phyloP scores from a whole-genome alignment of 2,329 filamentous ascomycete species.

The Lojkania enalia region DNA sequence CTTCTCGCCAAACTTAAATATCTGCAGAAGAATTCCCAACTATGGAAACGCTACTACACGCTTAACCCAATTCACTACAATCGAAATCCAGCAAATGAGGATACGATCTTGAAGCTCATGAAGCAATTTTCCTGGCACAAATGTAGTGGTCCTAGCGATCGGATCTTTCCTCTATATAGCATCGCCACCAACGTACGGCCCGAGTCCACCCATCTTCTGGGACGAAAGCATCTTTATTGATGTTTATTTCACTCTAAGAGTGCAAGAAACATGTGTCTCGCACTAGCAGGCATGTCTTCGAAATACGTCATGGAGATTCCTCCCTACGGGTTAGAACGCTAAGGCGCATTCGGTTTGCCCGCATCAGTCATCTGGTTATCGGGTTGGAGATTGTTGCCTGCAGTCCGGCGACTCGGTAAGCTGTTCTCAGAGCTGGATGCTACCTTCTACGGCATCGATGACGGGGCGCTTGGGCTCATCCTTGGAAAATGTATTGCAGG shows the following conservation, averaged over 20 bases:
- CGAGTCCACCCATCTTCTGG: not conserved
- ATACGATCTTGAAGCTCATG: not conserved
- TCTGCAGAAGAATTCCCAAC: not conserved
- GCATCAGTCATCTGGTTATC: not conserved
- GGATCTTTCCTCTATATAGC: conserved; percentile 11
- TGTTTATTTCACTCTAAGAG: not conserved
- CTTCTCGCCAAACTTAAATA: not conserved
- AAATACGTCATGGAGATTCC: not conserved
- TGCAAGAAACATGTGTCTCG: not conserved
- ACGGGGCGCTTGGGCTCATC: too few relatives aligned
- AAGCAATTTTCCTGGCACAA: not conserved
- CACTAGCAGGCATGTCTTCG: not conserved
- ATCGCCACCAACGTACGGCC: conserved; percentile 8
- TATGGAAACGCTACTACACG: conserved; percentile 4
- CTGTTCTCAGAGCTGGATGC: too few relatives aligned
- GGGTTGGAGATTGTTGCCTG: not conserved
- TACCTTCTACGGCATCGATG: too few relatives aligned
- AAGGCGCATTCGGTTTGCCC: not conserved
- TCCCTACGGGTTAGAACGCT: not conserved
- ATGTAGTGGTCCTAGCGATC: conserved; percentile 8
- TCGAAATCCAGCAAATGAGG: not conserved
- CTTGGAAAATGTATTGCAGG: too few relatives aligned
- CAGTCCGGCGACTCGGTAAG: too few relatives aligned
- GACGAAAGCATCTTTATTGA: not conserved
- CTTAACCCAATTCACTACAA: not conserved